Evolutionary conservation across 306 rosid genomes (phyloP).

Genomic region (Dalbergia cultrata): DNA sequence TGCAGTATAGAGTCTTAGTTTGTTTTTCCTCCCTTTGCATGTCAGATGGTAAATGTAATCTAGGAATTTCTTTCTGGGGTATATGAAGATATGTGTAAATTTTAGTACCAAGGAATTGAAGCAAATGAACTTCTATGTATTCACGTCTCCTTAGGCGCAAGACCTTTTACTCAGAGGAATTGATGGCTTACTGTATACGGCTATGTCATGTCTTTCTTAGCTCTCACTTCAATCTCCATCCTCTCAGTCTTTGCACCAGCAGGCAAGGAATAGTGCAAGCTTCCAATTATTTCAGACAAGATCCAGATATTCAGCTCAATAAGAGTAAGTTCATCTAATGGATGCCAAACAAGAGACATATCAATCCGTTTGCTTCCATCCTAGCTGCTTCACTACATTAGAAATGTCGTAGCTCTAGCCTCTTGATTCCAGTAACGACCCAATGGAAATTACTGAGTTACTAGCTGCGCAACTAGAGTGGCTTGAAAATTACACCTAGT

Average conservation of each 20-base stretch:
- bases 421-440: not conserved
- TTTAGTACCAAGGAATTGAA: slow-evolving; percentile 41
- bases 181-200: slow-evolving; percentile 21
- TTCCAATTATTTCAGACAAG: slow-evolving; percentile 46
- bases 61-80: slow-evolving; percentile 32
- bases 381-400: slow-evolving; percentile 7
- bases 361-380: slow-evolving; percentile 28
- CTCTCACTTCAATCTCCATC: slow-evolving; percentile 27
- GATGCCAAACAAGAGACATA: not conserved
- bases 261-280: slow-evolving; percentile 30
- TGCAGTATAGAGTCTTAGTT: slow-evolving; percentile 25
- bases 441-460: not conserved
- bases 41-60: slow-evolving; percentile 39
- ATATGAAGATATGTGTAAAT: slow-evolving; percentile 35
- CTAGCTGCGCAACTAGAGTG: not conserved
- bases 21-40: slow-evolving; percentile 17
- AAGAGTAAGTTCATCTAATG: slow-evolving; percentile 32
- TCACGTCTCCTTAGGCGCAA: slow-evolving; percentile 6
- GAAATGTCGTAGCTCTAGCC: not conserved
- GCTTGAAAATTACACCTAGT: not conserved
- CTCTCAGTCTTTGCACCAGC: slow-evolving; percentile 31
- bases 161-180: slow-evolving; percentile 30
- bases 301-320: slow-evolving; percentile 42
- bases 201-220: slow-evolving; percentile 9
- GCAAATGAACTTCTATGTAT: slow-evolving; percentile 30